Base-by-base conservation (phyloP, 2,329 filamentous ascomycete genomes). In the Fonsecaea pedrosoi region DNA sequence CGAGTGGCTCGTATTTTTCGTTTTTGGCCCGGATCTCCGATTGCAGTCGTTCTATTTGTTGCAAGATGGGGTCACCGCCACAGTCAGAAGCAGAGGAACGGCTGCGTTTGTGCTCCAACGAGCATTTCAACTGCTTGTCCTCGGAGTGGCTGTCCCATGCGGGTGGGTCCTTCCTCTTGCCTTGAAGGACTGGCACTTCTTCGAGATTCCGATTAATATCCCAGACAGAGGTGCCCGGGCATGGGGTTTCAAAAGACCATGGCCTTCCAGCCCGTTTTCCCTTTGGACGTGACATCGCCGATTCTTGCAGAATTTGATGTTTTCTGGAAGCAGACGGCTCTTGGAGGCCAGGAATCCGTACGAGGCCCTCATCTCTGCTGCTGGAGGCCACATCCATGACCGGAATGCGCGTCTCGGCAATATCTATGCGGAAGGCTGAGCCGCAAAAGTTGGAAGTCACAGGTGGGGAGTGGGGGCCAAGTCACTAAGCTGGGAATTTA, bases 301-400 rank as follows among this genome's bases (percentile, higher is more conserved):
- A 50, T 21, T 50, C 45, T 12, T 5, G 18, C 4, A 25, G 21
- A 25, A 50, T 4, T 30, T 21, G 25, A 5, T 50, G 45, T 5
- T 21, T 25, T 25, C 12, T 10, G 15, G 18, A 12, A 2, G 12
- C 4, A 12, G 45, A 50, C 5, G 8, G 9, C 45, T 12, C 9
- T 12, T 18, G 18, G 21, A 21, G 4, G 21, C 12, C 10, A 13
- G 18, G 3, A 18, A 15, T 6, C 8, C 10, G 4, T 50, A 9
- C 8, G 9, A 21, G 2, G 7, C 21, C 2, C 7, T 6, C 3
- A 12, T 3, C 0, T 40, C 34, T 8, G 7, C 4, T 57, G 54
- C 30, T 18, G 54, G 18, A 12, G 34, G 4, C 56, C 1, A 30
- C 59, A 6, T 35, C 25, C 55, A 37, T 74, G 40, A 5, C 4